A percentile compares a stretch with the other conserved stretches of the same genome.
Conservation (phyloP, 1,284 basidiomycete genomes). For the Papiliotrema flavescens region DNA sequence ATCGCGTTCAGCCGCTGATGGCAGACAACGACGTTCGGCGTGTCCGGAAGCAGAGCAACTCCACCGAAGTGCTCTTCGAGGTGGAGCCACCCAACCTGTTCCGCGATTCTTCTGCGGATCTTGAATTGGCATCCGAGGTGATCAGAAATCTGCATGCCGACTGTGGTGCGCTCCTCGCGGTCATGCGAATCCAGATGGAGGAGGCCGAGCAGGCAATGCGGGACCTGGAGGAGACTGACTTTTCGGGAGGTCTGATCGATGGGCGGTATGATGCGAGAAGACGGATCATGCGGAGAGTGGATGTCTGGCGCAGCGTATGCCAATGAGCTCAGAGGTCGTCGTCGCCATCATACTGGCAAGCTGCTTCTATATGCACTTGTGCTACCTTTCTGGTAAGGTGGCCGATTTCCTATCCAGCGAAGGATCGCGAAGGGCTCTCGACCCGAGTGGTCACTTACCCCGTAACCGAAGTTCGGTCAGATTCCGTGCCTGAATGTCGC, state of each 20-base stretch:
- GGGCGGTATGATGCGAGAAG: neutral
- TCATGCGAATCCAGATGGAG: too few species aligned
- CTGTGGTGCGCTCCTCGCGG: too few species aligned
- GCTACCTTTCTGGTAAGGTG: too few species aligned
- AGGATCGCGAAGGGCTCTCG: too few species aligned
- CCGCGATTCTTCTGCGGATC: conserved; percentile 33
- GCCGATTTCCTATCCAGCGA: too few species aligned
- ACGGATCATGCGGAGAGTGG: neutral
- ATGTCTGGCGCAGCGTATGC: neutral
- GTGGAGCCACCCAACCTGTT: conserved; percentile 46
- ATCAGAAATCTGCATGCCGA: too few species aligned
- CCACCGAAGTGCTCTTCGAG: conserved; percentile 35
- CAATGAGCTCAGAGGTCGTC: too few species aligned
- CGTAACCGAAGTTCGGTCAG: too few species aligned
- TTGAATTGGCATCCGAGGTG: conserved; percentile 16
- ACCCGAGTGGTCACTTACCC: too few species aligned
- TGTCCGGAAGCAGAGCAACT: too few species aligned
- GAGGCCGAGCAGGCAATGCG: neutral
- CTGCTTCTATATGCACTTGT: too few species aligned
- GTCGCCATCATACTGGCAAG: too few species aligned
- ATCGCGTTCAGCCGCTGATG: neutral
- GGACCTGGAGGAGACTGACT: neutral
- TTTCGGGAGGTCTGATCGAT: neutral
- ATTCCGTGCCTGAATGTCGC: neutral
- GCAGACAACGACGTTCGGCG: neutral